Evolutionary conservation across 2,329 filamentous ascomycete genomes (phyloP), one percentile per base, ranked within the genome.

Genomic region (Cercospora beticola): DNA sequence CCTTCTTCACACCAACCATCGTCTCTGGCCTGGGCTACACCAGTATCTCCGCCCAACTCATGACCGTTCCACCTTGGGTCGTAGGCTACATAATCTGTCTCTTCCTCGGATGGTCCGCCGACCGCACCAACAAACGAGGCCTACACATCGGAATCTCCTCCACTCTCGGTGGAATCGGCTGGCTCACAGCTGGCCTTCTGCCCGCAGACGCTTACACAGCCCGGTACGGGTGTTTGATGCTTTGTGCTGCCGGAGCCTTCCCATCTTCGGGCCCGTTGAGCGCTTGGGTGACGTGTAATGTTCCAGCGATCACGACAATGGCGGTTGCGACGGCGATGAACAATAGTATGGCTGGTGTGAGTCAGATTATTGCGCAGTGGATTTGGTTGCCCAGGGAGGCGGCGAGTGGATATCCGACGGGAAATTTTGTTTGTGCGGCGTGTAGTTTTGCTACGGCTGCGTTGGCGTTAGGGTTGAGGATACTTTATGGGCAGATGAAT

Each of bases 1-100:
- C 82, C 2, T 87, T 86, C 78, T 86, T 86, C 74, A 85, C 85
- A 67, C 84, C 84, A 0, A 84, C 82, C 0, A 80, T 86, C 10
- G 83, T 86, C 52, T 77, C 81, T 12, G 83, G 82, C 1, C 80
- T 87, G 0, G 84, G 84, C 30, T 86, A 84, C 72, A 81, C 77
- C 3, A 76, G 78, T 4, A 78, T 80, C 28, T 77, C 78, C 26
- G 82, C 84, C 0, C 84, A 86, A 68, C 73, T 79, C 8, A 73
- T 79, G 66, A 78, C 77, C 12, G 77, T 78, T 0, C 77, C 77
- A 8, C 77, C 77, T 1, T 79, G 76, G 76, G 69, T 77, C n/a
- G 73, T 78, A 1, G 77, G 76, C 5, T 78, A 77, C 72, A 71
- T 74, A 46, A 71, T 75, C 59, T 78, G 76, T 64, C 69, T 75